Conservation (phyloP, 2,329 filamentous ascomycete genomes). For the Aureobasidium sp. region DNA sequence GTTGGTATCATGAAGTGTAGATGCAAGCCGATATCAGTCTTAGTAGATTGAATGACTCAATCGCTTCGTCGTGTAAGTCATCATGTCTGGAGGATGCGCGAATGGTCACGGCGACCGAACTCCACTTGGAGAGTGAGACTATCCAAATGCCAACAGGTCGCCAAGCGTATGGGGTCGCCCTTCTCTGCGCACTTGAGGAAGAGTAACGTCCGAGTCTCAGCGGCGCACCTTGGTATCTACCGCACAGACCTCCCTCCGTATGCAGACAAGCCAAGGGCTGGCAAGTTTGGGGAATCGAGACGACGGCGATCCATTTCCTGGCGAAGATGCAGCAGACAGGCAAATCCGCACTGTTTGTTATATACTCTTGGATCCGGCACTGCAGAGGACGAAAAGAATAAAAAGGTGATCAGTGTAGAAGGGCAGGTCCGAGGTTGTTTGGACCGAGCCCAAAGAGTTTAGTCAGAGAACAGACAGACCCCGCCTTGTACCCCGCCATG, state of each 20-base stretch:
- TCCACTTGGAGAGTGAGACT: neutral
- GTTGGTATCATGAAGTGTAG: neutral
- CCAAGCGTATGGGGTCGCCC: neutral
- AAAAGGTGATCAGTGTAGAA: neutral
- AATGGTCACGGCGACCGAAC: neutral
- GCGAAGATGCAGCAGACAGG: neutral
- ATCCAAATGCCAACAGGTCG: neutral
- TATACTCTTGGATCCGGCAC: neutral
- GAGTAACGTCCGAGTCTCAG: neutral
- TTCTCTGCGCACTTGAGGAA: neutral
- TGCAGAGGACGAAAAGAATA: neutral
- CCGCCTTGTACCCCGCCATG: slow-evolving; percentile 2
- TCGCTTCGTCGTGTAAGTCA: neutral
- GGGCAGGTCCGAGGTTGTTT: neutral
- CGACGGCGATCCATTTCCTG: neutral
- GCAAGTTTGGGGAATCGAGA: neutral
- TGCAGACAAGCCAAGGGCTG: neutral
- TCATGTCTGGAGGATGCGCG: neutral
- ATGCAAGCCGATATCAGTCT: no score
- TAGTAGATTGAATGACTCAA: neutral
- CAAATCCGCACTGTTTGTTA: neutral
- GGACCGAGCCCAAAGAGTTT: neutral
- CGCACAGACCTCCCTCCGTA: neutral
- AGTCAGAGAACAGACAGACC: neutral
- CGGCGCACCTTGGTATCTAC: neutral